phyloP scores from a whole-genome alignment of 495 filamentous ascomycete genomes.

The Cenococcum geophilum region DNA sequence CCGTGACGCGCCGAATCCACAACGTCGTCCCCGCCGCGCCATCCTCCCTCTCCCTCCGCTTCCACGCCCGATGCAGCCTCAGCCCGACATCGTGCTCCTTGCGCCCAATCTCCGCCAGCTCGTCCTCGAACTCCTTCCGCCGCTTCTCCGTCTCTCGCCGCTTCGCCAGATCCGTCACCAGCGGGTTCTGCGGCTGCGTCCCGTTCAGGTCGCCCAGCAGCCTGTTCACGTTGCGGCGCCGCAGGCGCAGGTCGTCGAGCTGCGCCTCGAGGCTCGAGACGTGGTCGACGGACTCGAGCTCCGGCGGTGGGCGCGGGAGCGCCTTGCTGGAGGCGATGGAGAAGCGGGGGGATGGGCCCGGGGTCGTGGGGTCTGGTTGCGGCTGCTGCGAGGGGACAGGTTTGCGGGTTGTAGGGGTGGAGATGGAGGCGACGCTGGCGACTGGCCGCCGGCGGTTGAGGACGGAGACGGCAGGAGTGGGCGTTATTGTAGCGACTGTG shows the following conservation, averaged over 20 bases:
- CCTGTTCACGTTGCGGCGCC: conserved; percentile 61
- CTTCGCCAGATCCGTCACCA: conserved; percentile 51
- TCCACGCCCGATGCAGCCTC: conserved; percentile 73
- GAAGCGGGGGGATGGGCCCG: conserved; percentile 29
- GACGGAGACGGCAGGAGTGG: conserved; percentile 17
- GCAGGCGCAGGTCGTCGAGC: conserved; percentile 57
- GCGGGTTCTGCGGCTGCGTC: conserved; percentile 48
- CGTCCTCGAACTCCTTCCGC: conserved; percentile 60
- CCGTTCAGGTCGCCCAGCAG: conserved; percentile 32
- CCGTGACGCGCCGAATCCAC: conserved; percentile 71
- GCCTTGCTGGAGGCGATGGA: conserved; percentile 43
- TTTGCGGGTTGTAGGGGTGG: conserved; percentile 10
- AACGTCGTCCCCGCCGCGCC: conserved; percentile 60
- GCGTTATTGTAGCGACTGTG: conserved; percentile 15
- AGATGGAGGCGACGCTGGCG: conserved; percentile 5
- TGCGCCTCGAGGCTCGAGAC: conserved; percentile 62
- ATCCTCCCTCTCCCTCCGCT: conserved; percentile 53
- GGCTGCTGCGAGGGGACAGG: conserved; percentile 5
- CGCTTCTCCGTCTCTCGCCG: conserved; percentile 66
- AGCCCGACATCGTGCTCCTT: conserved; percentile 84
- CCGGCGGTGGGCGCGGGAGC: conserved; percentile 53
- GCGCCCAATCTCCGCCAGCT: conserved; percentile 70
- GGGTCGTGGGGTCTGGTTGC: conserved; percentile 16
- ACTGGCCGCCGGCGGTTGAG: conserved; percentile 29
- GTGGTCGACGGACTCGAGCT: conserved; percentile 53